phyloP scores from a whole-genome alignment of 129 eudicot genomes.

The Kitagawia praeruptora region DNA sequence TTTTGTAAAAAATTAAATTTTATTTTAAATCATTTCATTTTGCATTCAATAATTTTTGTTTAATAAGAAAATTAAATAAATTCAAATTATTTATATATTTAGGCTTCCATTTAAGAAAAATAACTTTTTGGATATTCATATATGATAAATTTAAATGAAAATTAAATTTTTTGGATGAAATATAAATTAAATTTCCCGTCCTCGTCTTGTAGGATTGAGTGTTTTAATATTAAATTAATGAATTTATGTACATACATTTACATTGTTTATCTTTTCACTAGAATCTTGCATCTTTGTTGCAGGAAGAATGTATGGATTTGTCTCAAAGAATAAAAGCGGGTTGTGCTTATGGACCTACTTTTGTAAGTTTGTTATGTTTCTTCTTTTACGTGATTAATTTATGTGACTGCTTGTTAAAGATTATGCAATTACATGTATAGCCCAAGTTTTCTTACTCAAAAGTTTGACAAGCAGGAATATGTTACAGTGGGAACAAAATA shows the following conservation, averaged over 20 bases:
- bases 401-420: not conserved
- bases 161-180: no score
- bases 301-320: slow-evolving; percentile 81
- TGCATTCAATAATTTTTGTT: no score
- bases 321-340: slow-evolving; percentile 53
- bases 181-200: not conserved
- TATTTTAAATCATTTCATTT: no score
- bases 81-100: no score
- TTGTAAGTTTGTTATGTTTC: slow-evolving; percentile 42
- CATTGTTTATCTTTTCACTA: not conserved
- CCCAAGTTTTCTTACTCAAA: not conserved
- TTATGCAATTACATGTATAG: not conserved
- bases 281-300: slow-evolving; percentile 21
- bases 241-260: not conserved
- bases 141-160: no score
- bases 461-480: not conserved
- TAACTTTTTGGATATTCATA: no score
- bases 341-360: slow-evolving; percentile 52
- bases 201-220: not conserved
- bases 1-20: no score
- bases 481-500: not conserved
- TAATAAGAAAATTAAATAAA: no score
- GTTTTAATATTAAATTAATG: not conserved
- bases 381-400: not conserved
- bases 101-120: no score